A percentile compares a stretch with the other conserved stretches of the same genome.
phyloP scores from a whole-genome alignment of 2,329 filamentous ascomycete genomes.

The Xylaria sp. region DNA sequence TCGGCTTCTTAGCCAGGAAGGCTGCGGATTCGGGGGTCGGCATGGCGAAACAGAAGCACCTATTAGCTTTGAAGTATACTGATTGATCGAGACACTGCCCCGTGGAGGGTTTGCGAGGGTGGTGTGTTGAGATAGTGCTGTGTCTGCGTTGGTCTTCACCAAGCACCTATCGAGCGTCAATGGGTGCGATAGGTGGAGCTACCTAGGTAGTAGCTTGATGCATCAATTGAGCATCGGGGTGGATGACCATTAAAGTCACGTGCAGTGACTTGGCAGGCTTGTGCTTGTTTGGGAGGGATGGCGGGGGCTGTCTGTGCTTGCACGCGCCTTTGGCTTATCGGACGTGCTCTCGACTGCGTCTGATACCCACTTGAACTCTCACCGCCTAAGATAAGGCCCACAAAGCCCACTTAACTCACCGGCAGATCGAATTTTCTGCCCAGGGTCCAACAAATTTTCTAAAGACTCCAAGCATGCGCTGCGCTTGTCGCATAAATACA shows the following conservation, averaged over 20 bases:
- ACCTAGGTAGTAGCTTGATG: conserved; percentile 17
- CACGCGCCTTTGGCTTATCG: background rate
- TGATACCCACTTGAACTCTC: conserved; percentile 17
- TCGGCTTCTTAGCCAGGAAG: conserved; percentile 85
- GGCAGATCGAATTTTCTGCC: conserved; percentile 38
- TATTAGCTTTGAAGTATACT: conserved; percentile 1
- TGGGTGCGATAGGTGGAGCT: background rate
- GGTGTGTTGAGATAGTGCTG: background rate
- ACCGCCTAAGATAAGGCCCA: conserved; percentile 37
- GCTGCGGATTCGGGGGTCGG: conserved; percentile 82
- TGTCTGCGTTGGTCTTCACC: conserved; percentile 9
- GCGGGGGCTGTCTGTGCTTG: too few relatives aligned
- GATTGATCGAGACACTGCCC: background rate
- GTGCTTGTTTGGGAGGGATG: background rate
- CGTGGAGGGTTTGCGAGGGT: background rate
- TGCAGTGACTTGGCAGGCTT: conserved; percentile 15
- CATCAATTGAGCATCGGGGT: background rate
- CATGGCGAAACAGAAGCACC: conserved; percentile 55
- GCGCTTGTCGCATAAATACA: conserved; percentile 33
- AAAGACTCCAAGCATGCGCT: conserved; percentile 25
- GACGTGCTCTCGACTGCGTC: background rate
- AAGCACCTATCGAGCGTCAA: background rate
- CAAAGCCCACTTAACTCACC: conserved; percentile 31
- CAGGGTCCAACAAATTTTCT: conserved; percentile 31
- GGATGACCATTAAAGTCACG: conserved; percentile 10